Evolutionary conservation across 148 eudicot species (phyloP).

Genomic region (Amaranthus cruentus): DNA sequence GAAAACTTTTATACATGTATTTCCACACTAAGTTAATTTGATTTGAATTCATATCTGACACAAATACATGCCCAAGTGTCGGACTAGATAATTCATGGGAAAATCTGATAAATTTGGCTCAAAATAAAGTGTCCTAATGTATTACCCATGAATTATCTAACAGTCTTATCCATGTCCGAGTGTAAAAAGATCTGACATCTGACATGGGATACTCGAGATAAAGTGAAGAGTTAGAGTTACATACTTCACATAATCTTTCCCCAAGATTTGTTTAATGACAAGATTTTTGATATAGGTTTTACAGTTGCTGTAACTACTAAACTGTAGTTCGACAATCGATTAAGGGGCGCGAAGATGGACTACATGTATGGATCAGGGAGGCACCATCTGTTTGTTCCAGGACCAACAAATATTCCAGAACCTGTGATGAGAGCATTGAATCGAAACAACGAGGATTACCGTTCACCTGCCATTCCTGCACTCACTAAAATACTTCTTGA

Average conservation of each 20-base stretch:
- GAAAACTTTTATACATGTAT: too few relatives aligned
- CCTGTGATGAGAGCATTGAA: slow-evolving; percentile 90
- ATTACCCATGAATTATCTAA: too few relatives aligned
- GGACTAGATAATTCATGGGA: too few relatives aligned
- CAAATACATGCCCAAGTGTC: too few relatives aligned
- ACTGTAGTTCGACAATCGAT: not conserved
- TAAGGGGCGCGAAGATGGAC: slow-evolving; percentile 56
- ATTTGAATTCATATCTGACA: too few relatives aligned
- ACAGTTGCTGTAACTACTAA: slow-evolving; percentile 14
- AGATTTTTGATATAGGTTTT: slow-evolving; percentile 1
- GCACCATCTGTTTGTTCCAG: slow-evolving; percentile 97
- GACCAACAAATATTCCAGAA: slow-evolving; percentile 96
- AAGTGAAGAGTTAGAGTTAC: not conserved
- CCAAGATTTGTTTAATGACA: not conserved
- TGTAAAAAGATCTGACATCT: too few relatives aligned
- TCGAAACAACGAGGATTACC: slow-evolving; percentile 97
- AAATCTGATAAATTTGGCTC: too few relatives aligned
- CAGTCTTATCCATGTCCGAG: too few relatives aligned
- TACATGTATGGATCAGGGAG: slow-evolving; percentile 74
- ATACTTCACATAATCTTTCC: not conserved
- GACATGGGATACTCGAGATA: too few relatives aligned
- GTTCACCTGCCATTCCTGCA: slow-evolving; percentile 97
- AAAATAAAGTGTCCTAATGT: too few relatives aligned
- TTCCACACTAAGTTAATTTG: too few relatives aligned
- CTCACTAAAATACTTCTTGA: slow-evolving; percentile 69